A percentile compares a stretch with the other conserved stretches of the same genome.
Evolutionary conservation across 306 rosid species (phyloP).

Genomic region (Luffa aegyptiaca): DNA sequence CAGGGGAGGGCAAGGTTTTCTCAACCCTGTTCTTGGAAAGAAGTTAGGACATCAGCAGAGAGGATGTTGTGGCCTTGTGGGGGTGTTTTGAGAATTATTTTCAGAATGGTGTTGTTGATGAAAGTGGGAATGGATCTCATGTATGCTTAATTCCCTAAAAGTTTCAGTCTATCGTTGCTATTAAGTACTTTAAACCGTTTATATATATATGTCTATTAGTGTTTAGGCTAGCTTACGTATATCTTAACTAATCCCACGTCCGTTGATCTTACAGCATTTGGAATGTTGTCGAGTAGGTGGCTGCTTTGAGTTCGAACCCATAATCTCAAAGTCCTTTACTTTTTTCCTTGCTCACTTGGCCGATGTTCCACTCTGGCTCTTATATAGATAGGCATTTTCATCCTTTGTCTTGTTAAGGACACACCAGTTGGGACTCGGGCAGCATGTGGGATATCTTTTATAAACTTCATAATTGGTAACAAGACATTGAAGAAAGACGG

Average conservation of each 20-base stretch:
- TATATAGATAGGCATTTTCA: not conserved
- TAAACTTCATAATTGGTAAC: not conserved
- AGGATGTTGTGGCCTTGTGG: not conserved
- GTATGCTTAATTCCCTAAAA: not conserved
- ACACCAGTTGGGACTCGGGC: not conserved
- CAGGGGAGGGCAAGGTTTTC: not conserved
- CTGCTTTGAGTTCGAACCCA: too few species aligned
- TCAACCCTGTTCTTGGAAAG: not conserved
- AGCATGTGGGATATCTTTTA: not conserved
- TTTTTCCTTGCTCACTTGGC: not conserved
- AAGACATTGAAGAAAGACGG: not conserved
- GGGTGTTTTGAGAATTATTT: not conserved
- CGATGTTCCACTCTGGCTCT: not conserved
- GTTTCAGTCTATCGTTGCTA: not conserved
- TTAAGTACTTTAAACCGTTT: not conserved
- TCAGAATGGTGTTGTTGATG: not conserved
- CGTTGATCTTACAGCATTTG: too few species aligned
- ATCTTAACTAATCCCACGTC: too few species aligned
- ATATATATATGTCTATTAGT: not conserved
- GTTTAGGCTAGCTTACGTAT: not conserved
- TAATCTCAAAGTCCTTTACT: not conserved
- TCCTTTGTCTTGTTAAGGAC: not conserved
- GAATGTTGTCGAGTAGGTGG: too few species aligned
- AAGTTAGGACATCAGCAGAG: not conserved
- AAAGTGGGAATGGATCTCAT: not conserved